Evolutionary conservation across 2,329 filamentous ascomycete genomes (phyloP).

Genomic region (Colletotrichum sp.): DNA sequence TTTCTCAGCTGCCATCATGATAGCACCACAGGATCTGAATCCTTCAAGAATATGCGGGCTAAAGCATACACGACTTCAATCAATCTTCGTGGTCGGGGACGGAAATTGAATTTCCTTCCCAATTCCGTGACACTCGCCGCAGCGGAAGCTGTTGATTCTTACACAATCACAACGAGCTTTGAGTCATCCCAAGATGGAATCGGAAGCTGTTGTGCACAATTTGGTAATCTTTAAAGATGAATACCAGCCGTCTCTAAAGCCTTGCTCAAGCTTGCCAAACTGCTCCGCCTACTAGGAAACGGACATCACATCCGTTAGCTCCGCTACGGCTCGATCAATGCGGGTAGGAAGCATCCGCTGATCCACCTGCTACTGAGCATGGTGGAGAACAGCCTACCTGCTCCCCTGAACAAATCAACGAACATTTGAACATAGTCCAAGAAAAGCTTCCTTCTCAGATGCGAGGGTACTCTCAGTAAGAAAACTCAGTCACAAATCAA

Average conservation of each 20-base stretch:
- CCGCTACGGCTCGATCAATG: neutral
- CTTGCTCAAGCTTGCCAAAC: neutral
- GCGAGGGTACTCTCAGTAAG: too few relatives aligned
- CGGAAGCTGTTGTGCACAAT: neutral
- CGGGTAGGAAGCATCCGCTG: neutral
- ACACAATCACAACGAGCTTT: neutral
- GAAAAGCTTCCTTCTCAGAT: neutral
- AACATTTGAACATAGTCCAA: neutral
- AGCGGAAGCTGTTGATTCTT: neutral
- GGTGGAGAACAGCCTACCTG: neutral
- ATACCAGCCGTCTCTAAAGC: fast-evolving
- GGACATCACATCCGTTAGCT: neutral
- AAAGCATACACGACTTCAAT: neutral
- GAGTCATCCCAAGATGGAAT: neutral
- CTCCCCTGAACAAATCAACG: neutral
- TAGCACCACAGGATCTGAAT: neutral
- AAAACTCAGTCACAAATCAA: fast-evolving
- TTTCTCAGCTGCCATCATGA: neutral
- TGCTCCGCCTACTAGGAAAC: neutral
- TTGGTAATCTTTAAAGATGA: neutral
- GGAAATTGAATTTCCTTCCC: fast-evolving
- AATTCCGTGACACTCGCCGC: neutral
- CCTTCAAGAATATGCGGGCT: neutral
- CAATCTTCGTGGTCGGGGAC: fast-evolving
- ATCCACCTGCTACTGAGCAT: neutral